phyloP scores from a whole-genome alignment of 768 basidiomycete genomes.

The Suillus clintonianus region DNA sequence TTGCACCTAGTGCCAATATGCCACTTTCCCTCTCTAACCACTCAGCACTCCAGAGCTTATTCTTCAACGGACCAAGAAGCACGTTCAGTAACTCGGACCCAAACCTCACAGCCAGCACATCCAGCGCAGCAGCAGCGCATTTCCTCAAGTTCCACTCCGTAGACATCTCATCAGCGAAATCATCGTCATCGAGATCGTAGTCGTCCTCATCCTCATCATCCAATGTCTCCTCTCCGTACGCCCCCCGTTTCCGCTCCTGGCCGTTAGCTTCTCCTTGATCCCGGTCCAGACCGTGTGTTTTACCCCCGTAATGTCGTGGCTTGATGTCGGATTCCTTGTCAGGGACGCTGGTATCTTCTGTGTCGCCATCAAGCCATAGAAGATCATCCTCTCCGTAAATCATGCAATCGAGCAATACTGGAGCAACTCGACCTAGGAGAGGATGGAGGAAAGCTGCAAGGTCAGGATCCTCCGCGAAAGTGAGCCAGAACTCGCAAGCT shows the following conservation, averaged over 20 bases:
- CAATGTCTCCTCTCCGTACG: slow-evolving; percentile 79
- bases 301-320: slow-evolving; percentile 87
- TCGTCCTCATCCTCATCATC: slow-evolving; percentile 90
- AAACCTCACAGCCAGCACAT: slow-evolving; percentile 94
- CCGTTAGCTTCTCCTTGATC: slow-evolving; percentile 44
- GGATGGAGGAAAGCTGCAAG: slow-evolving; percentile 83
- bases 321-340: slow-evolving; percentile 97
- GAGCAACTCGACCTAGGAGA: slow-evolving; percentile 87
- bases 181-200: slow-evolving; percentile 79
- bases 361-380: slow-evolving; percentile 91
- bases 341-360: slow-evolving; percentile 86
- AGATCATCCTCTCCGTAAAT: slow-evolving; percentile 94
- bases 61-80: slow-evolving; percentile 85
- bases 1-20: slow-evolving; percentile 93
- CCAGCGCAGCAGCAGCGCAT: slow-evolving; percentile 95
- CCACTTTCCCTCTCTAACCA: slow-evolving; percentile 97
- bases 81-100: slow-evolving; percentile 87
- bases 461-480: slow-evolving; percentile 94
- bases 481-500: slow-evolving; percentile 99
- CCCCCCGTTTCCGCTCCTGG: slow-evolving; percentile 47
- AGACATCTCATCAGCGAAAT: slow-evolving; percentile 92
- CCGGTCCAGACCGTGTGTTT: slow-evolving; percentile 82
- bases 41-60: slow-evolving; percentile 88
- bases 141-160: slow-evolving; percentile 99
- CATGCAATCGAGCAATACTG: slow-evolving; percentile 97